Evolutionary conservation across 805 yeast species (phyloP).

Genomic region (Blastobotrys mokoenaii): DNA sequence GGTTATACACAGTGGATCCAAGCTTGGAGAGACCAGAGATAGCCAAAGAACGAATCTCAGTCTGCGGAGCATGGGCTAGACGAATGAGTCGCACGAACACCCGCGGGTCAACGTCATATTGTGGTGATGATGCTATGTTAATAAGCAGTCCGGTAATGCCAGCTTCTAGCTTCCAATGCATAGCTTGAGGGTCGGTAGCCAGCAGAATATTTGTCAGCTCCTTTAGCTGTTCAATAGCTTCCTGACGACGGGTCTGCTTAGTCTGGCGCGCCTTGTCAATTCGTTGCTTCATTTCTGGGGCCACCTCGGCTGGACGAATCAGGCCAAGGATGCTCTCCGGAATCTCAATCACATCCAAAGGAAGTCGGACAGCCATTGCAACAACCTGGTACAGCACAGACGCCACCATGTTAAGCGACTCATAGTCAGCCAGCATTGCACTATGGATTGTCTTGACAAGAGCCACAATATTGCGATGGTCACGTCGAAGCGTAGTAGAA

Average conservation of each 20-base stretch:
- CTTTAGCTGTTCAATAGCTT: constrained; percentile 14
- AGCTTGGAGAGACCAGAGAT: constrained; percentile 52
- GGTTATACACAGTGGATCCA: constrained; percentile 36
- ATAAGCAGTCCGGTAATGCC: constrained; percentile 14
- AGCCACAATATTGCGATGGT: constrained; percentile 42
- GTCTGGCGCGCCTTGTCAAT: constrained; percentile 11
- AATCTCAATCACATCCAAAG: constrained; percentile 26
- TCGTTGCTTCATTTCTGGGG: constrained; percentile 10
- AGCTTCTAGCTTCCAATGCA: constrained; percentile 19
- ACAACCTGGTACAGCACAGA: constrained; percentile 41
- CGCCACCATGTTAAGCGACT: constrained; percentile 47
- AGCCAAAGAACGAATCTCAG: constrained; percentile 52
- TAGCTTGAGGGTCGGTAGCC: constrained; percentile 5
- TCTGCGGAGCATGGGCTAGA: constrained; percentile 41
- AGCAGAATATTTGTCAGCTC: constrained; percentile 8
- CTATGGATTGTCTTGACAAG: constrained; percentile 42
- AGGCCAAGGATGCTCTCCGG: constrained; percentile 7
- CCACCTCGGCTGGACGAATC: constrained; percentile 13
- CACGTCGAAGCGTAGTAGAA: constrained; percentile 48
- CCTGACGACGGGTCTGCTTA: constrained; percentile 13
- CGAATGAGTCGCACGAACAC: constrained; percentile 13
- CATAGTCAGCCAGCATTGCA: constrained; percentile 50
- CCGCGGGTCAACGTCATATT: constrained; percentile 11
- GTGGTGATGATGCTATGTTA: constrained; percentile 19
- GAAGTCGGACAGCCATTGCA: constrained; percentile 37